These are phyloP conservation scores for Aspergillus bombycis DNA, from an alignment of 2,329 filamentous ascomycete genomes.

Conservation along the genomic window DNA sequence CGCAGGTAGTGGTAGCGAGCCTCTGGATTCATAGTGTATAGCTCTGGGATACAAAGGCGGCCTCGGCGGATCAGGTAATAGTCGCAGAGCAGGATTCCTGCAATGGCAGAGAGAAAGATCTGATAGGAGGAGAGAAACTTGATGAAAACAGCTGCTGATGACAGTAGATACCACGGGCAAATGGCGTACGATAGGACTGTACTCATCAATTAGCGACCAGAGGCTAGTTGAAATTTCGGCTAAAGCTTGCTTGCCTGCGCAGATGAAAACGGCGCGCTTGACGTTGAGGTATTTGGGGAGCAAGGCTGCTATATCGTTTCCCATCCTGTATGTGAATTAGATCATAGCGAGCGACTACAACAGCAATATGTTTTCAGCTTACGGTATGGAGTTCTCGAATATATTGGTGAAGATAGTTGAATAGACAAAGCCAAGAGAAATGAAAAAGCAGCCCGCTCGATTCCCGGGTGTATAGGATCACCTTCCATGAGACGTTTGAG, in stretches of 20 bases:
- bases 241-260: constrained; percentile 21
- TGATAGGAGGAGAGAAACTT: constrained; percentile 48
- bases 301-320: constrained; percentile 43
- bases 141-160: constrained; percentile 41
- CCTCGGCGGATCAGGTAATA: constrained; percentile 47
- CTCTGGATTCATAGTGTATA: constrained; percentile 34
- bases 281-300: constrained; percentile 46
- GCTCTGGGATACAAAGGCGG: constrained; percentile 38
- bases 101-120: constrained; percentile 43
- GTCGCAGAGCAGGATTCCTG: constrained; percentile 47
- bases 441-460: constrained; percentile 46
- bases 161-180: constrained; percentile 44
- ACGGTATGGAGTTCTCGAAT: constrained; percentile 47
- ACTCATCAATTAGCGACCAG: not conserved
- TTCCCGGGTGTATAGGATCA: constrained; percentile 38
- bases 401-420: constrained; percentile 50
- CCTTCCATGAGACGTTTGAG: constrained; percentile 41
- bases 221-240: not conserved
- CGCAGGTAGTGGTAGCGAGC: constrained; percentile 38
- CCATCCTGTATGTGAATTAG: constrained; percentile 27
- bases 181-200: constrained; percentile 37
- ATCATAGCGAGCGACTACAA: no score
- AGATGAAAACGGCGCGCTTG: constrained; percentile 45
- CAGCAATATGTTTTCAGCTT: not conserved
- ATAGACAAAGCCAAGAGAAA: constrained; percentile 47